phyloP scores from a whole-genome alignment of 306 rosid species.

The Rubus parviflorus region DNA sequence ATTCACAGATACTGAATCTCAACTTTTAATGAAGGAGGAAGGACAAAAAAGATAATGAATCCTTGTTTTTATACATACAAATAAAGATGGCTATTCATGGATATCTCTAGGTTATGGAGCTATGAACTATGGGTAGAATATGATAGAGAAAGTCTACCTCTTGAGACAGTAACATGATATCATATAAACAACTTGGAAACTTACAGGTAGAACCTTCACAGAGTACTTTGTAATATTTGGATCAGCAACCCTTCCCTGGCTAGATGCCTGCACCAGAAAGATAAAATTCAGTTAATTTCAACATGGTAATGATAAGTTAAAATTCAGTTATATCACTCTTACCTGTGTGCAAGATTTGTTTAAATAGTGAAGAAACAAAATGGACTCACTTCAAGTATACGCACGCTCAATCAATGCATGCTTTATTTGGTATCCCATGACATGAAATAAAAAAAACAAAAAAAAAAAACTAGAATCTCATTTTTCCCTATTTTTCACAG shows the following conservation, averaged over 20 bases:
- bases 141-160: neutral
- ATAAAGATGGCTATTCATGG: neutral
- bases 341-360: neutral
- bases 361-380: neutral
- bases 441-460: neutral
- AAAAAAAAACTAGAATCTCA: neutral
- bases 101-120: neutral
- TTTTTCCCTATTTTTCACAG: neutral
- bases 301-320: neutral
- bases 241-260: conserved; percentile 70
- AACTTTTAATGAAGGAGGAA: neutral
- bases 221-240: conserved; percentile 72
- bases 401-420: neutral
- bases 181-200: conserved; percentile 28
- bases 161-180: neutral
- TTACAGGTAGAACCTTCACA: conserved; percentile 86
- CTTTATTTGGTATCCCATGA: neutral
- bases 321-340: neutral
- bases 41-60: neutral
- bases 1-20: neutral
- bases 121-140: neutral
- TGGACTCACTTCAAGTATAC: neutral
- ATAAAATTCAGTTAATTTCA: neutral
- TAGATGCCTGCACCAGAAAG: conserved; percentile 50
- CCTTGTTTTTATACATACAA: neutral